Evolutionary conservation across 2,329 filamentous ascomycete species (phyloP).

Genomic region (Hortaea sp.): DNA sequence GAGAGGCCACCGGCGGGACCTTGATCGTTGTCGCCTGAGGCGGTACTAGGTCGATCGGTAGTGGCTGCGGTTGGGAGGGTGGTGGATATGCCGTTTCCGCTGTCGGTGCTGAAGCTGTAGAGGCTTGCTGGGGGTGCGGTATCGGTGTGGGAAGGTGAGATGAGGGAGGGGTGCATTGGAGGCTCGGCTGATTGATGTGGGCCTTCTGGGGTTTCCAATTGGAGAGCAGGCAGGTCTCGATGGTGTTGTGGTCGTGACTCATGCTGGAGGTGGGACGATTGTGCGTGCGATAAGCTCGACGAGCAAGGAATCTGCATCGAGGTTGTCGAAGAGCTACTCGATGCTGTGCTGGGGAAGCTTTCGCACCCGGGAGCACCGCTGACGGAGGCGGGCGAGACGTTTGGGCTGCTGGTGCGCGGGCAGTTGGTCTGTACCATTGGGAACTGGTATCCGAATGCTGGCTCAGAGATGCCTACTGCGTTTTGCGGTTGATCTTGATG

Average conservation of each 20-base stretch:
- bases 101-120: slow-evolving; percentile 20
- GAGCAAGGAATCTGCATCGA: slow-evolving; percentile 14
- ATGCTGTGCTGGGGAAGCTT: slow-evolving; percentile 6
- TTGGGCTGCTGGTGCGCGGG: slow-evolving; percentile 13
- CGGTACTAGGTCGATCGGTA: slow-evolving; percentile 3
- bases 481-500: background rate
- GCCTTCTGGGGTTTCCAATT: background rate
- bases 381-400: slow-evolving; percentile 11
- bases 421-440: slow-evolving; percentile 1
- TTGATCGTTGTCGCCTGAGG: slow-evolving; percentile 4
- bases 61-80: slow-evolving; percentile 7
- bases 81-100: slow-evolving; percentile 1
- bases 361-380: background rate
- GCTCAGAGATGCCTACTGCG: slow-evolving; percentile 3
- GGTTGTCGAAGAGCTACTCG: slow-evolving; percentile 7
- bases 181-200: background rate
- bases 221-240: slow-evolving; percentile 6
- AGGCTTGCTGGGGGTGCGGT: slow-evolving; percentile 12
- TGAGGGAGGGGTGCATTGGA: slow-evolving; percentile 4
- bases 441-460: slow-evolving; percentile 21
- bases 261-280: background rate
- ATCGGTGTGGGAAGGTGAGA: slow-evolving; percentile 8
- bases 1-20: background rate
- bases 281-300: slow-evolving; percentile 7
- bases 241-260: background rate